Base-by-base conservation (phyloP, 371 early-diverging fungal genomes). In the Syncephalastrum racemosum region DNA sequence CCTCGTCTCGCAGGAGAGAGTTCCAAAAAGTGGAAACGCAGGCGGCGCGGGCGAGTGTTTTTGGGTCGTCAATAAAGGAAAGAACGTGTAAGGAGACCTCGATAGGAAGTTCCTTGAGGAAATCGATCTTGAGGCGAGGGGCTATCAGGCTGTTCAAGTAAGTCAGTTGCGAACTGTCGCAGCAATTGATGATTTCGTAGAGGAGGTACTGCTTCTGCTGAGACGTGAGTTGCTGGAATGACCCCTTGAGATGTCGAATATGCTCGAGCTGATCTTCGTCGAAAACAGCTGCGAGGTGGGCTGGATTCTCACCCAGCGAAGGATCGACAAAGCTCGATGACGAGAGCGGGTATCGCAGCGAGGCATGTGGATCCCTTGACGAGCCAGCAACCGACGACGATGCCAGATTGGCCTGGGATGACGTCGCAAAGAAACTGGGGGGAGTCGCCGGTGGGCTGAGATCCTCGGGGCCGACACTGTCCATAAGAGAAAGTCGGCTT, bases 1-100 rank as follows among this genome's bases (percentile, higher is more conserved):
- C 85, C 68, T 68, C 81, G 54, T 61, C 78, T 52, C 90, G 89
- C 53, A 89, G 78, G 16, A 91, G 81, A 18, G 75, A 72, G 50
- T 84, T 83, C 95, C 95, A 95, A 22, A 78, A 65, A 6, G 75
- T 84, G 46, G 86, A 89, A 10, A 92, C 95, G 14, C 81, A 81
- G 8, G 86, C 75, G 20, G 88, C 87, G 19, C 91, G 79, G 6
- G 86, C 86, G 18, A 96, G 72, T 18, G 91, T 80, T 45, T 80
- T 78, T 10, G 91, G 79, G 59, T 93, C 85, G 48, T 81, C 77
- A 54, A 84, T 73, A 62, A 81, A 82, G 24, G 82, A 78, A 16
- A 93, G 71, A 40, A 93, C 80, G 54, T 88, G 85, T 39, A 86
- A 77, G 0, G 84, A 79, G 10, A 93, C 81, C 52, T 93, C 91